phyloP scores from a whole-genome alignment of 768 basidiomycete genomes.

The Leccinum olivaceopallidum region DNA sequence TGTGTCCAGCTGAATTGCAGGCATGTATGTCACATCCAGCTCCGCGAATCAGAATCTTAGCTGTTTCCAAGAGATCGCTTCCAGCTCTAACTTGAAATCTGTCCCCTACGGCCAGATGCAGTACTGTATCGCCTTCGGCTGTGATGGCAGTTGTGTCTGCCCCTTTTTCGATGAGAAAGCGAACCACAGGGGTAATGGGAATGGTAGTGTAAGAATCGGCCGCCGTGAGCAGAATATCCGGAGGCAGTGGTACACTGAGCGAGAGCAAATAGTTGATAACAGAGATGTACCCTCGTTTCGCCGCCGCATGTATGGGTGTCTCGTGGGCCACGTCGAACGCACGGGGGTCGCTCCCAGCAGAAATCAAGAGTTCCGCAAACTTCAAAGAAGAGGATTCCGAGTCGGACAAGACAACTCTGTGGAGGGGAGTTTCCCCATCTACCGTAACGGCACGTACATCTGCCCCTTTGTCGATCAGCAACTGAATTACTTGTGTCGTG shows the following conservation, averaged over 20 bases:
- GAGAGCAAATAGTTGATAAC: background rate
- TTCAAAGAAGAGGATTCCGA: background rate
- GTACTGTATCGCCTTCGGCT: background rate
- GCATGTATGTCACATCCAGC: background rate
- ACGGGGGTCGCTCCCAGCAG: background rate
- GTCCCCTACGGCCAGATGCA: background rate
- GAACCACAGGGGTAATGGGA: background rate
- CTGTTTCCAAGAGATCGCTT: background rate
- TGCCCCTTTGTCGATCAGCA: background rate
- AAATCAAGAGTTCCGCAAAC: background rate
- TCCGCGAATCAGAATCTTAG: background rate
- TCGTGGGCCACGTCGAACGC: accelerated
- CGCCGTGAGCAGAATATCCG: background rate
- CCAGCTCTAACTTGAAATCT: too few relatives aligned
- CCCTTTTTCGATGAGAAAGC: background rate
- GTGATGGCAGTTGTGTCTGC: background rate
- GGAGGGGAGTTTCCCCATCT: background rate
- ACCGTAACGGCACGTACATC: background rate
- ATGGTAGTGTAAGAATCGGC: too few relatives aligned
- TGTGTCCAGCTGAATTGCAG: background rate
- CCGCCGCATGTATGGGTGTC: background rate
- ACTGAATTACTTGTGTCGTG: background rate
- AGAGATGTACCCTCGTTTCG: background rate
- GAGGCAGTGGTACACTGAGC: background rate
- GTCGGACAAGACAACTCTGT: background rate